Conservation (phyloP, 163 green algal genomes). For the Coccomyxa subellipsoidea region DNA sequence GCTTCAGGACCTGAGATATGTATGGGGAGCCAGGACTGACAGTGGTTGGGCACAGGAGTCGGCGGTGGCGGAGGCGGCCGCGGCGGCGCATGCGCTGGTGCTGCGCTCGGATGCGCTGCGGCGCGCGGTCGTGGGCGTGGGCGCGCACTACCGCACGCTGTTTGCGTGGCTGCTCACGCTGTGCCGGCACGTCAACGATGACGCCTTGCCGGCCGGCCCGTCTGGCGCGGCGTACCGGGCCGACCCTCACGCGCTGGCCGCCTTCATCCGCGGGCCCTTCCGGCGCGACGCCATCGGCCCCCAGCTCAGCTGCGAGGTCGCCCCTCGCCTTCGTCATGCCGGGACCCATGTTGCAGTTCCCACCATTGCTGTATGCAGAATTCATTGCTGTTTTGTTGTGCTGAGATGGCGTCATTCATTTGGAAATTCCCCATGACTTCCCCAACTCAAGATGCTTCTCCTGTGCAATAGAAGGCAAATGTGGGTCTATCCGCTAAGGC, state of each 20-base stretch:
- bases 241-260: slow-evolving; percentile 18
- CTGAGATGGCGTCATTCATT: too few species aligned
- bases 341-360: too few species aligned
- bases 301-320: slow-evolving; percentile 33
- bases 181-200: slow-evolving; percentile 4
- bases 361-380: too few species aligned
- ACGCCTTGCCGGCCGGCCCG: not conserved
- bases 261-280: slow-evolving; percentile 45
- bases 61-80: slow-evolving; percentile 36
- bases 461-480: too few species aligned
- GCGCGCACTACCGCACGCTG: slow-evolving; percentile 52
- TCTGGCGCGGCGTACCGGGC: not conserved
- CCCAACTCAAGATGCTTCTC: too few species aligned
- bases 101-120: slow-evolving; percentile 51
- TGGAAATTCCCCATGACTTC: too few species aligned
- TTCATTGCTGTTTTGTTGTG: too few species aligned
- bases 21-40: not conserved
- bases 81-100: slow-evolving; percentile 39
- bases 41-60: slow-evolving; percentile 8
- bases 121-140: slow-evolving; percentile 26
- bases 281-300: slow-evolving; percentile 33
- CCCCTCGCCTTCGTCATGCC: too few species aligned
- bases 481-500: too few species aligned
- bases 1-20: too few species aligned
- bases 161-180: slow-evolving; percentile 62